Conservation (phyloP, 257 asterid genomes). For the Linaria vulgaris region DNA sequence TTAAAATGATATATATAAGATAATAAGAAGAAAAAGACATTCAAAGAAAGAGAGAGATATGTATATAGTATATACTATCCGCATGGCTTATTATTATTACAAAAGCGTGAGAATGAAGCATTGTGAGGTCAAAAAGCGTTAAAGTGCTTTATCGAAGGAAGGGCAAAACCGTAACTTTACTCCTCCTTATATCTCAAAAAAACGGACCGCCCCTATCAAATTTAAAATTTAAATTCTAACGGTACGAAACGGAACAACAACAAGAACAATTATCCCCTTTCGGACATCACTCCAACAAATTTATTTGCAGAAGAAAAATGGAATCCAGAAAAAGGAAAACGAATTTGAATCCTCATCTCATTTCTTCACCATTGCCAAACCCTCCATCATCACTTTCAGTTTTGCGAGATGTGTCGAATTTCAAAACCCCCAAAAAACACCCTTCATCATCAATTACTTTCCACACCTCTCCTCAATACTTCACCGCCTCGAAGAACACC, state of each 20-base stretch:
- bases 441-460: slow-evolving; percentile 29
- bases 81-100: too few species aligned
- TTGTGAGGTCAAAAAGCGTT: too few species aligned
- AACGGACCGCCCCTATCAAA: slow-evolving; percentile 37
- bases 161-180: slow-evolving; percentile 26
- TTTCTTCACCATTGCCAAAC: slow-evolving; percentile 48
- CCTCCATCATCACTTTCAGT: slow-evolving; percentile 43
- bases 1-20: too few species aligned
- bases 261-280: not conserved
- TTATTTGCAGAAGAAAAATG: slow-evolving; percentile 26
- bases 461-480: slow-evolving; percentile 50
- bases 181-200: not conserved
- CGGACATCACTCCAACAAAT: slow-evolving; percentile 19
- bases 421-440: slow-evolving; percentile 62
- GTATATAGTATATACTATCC: too few species aligned
- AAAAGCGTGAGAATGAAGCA: not conserved
- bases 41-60: too few species aligned
- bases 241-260: slow-evolving; percentile 29
- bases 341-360: slow-evolving; percentile 19
- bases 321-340: slow-evolving; percentile 41
- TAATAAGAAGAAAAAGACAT: too few species aligned
- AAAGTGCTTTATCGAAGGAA: not conserved
- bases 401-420: slow-evolving; percentile 64
- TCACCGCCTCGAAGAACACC: slow-evolving; percentile 62
- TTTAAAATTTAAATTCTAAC: slow-evolving; percentile 48